Evolutionary conservation across 305 asterid genomes (phyloP).

Genomic region (Fraxinus baroniana): DNA sequence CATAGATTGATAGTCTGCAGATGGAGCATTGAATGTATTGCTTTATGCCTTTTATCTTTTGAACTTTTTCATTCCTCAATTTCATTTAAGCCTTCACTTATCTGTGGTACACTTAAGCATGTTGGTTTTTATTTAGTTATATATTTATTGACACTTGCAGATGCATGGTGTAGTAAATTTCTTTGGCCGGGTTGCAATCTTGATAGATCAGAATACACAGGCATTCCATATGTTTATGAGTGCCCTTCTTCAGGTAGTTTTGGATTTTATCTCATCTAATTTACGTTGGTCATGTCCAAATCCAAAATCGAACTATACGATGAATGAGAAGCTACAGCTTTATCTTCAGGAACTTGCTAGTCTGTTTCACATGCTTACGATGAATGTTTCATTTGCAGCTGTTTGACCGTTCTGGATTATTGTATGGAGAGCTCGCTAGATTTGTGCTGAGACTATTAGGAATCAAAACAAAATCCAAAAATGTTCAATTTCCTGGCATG

Average conservation of each 20-base stretch:
- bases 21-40: not conserved
- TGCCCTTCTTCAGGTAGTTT: conserved; percentile 89
- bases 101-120: not conserved
- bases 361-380: not conserved
- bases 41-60: not conserved
- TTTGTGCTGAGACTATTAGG: conserved; percentile 89
- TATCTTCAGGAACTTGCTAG: not conserved
- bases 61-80: not conserved
- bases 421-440: conserved; percentile 94
- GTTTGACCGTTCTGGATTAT: conserved; percentile 87
- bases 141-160: conserved; percentile 42
- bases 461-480: conserved; percentile 58
- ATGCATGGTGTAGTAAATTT: conserved; percentile 91
- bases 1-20: not conserved
- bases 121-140: not conserved
- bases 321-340: not conserved
- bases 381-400: conserved; percentile 48
- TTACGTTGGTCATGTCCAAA: not conserved
- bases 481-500: conserved; percentile 57
- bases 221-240: conserved; percentile 95
- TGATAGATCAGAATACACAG: conserved; percentile 97
- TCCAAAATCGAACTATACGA: not conserved
- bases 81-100: not conserved
- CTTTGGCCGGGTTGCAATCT: conserved; percentile 81
- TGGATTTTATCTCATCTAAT: not conserved